Evolutionary conservation across 805 yeast genomes (phyloP), one percentile per base, ranked within the genome.

Genomic region (Blastobotrys americana): DNA sequence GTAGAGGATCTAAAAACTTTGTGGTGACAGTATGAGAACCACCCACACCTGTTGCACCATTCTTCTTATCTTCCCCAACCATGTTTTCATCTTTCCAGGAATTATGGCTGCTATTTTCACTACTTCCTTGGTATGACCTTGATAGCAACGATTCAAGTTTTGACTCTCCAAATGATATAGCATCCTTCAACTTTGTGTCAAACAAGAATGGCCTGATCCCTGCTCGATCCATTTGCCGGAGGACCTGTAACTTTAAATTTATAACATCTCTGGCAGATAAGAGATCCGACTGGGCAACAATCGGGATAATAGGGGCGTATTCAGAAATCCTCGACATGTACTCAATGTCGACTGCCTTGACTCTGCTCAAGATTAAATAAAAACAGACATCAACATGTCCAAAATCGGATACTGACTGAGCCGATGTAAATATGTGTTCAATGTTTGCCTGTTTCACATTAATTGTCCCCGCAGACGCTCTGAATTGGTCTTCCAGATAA

Each of bases 361-460:
- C 21, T 13, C 43, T 37, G 34, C 42, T 48, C 19, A 37, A 22
- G 5, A 55, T 37, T 18, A 55, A 21, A 37, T 55, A 55, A 16
- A 55, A 47, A 37, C 58, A 55, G 2, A 49, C 58, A 36, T 55
- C 59, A 8, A 47, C 57, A 33, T 53, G 55, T 13, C 51, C 20
- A 34, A 55, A 51, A 23, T 50, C 57, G 3, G 52, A 13, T 34
- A 51, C 28, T 2, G 55, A 49, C 10, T 55, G 43, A 5, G 56
- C 46, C 3, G 57, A 46, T 5, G 58, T 45, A 37, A 52, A 39
- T 19, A 55, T 36, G 34, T 39, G 45, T 20, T 44, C 39, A 9
- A 46, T 28, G 13, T 25, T 8, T 35, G 39, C 47, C 25, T 55
- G 54, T 13, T 46, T n/a, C 15, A 44, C 41, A 34, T 56, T 56